These are phyloP conservation scores for Talaromyces nanjingensis DNA, from an alignment of 495 filamentous ascomycete genomes.

Conservation along the genomic window DNA sequence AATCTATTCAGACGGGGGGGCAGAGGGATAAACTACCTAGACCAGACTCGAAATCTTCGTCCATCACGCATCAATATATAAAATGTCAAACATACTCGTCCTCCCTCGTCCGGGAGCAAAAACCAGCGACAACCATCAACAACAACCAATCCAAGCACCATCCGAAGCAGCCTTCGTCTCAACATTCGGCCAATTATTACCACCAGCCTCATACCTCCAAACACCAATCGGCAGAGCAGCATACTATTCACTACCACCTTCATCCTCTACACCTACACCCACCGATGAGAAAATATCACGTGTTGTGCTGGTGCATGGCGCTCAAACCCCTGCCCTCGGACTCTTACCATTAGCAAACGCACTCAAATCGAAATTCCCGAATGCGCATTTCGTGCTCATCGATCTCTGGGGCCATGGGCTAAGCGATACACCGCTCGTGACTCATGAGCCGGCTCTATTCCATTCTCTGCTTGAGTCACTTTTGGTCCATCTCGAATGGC, in stretches of 20 bases:
- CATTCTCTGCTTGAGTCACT: slow-evolving; percentile 19
- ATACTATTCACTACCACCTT: slow-evolving; percentile 24
- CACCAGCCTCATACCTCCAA: slow-evolving; percentile 26
- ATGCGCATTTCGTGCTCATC: slow-evolving; percentile 25
- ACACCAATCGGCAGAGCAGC: slow-evolving; percentile 24
- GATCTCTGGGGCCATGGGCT: slow-evolving; percentile 35
- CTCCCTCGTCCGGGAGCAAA: slow-evolving; percentile 26
- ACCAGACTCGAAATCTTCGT: background rate
- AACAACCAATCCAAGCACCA: slow-evolving; percentile 25
- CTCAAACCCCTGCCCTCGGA: slow-evolving; percentile 31
- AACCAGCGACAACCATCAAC: background rate
- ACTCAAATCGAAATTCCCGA: slow-evolving; percentile 22
- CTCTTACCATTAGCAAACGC: slow-evolving; percentile 24
- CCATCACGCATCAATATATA: background rate
- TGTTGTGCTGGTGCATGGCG: slow-evolving; percentile 27
- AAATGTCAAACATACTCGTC: slow-evolving; percentile 19
- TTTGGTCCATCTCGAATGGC: slow-evolving; percentile 21
- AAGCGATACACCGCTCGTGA: slow-evolving; percentile 22
- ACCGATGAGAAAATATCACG: slow-evolving; percentile 11
- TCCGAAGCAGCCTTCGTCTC: slow-evolving; percentile 26
- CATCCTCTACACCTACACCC: slow-evolving; percentile 1
- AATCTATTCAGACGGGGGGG: background rate
- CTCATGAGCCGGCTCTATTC: slow-evolving; percentile 23
- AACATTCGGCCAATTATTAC: slow-evolving; percentile 29
- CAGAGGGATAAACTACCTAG: background rate